These are phyloP conservation scores for Colletotrichum sp. DNA, from an alignment of 2,329 filamentous ascomycete species.

Conservation along the genomic window DNA sequence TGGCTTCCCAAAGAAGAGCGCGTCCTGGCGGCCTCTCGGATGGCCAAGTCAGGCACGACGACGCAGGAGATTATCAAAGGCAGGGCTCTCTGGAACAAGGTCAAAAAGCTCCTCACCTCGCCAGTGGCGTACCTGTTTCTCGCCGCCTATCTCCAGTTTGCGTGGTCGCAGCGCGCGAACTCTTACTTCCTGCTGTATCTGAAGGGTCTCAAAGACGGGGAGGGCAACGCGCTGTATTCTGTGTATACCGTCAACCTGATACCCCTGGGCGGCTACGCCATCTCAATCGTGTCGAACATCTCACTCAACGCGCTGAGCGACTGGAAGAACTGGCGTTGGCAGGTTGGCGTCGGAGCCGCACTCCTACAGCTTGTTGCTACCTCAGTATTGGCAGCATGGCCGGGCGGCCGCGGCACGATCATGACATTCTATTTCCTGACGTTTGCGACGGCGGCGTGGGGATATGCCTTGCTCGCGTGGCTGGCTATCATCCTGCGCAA, in stretches of 20 bases:
- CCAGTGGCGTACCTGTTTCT: slow-evolving; percentile 25
- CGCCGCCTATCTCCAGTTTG: slow-evolving; percentile 28
- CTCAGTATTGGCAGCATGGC: slow-evolving; percentile 34
- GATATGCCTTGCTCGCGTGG: slow-evolving; percentile 33
- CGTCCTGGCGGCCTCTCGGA: slow-evolving; percentile 26
- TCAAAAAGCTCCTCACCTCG: slow-evolving; percentile 28
- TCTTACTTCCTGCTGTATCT: slow-evolving; percentile 30
- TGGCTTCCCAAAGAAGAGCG: slow-evolving; percentile 40
- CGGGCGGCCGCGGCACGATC: slow-evolving; percentile 31
- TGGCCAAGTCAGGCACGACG: slow-evolving; percentile 24
- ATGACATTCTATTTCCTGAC: slow-evolving; percentile 39
- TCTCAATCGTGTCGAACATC: slow-evolving; percentile 29
- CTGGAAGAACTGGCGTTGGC: slow-evolving; percentile 42
- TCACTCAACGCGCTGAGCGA: slow-evolving; percentile 34
- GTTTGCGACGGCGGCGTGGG: slow-evolving; percentile 36
- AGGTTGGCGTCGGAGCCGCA: slow-evolving; percentile 33
- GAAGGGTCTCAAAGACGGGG: slow-evolving; percentile 22
- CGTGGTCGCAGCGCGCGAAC: slow-evolving; percentile 32
- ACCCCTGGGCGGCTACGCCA: slow-evolving; percentile 27
- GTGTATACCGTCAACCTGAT: slow-evolving; percentile 31
- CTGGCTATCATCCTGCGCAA: slow-evolving; percentile 31
- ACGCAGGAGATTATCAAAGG: slow-evolving; percentile 26
- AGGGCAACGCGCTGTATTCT: slow-evolving; percentile 23
- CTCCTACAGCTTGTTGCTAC: slow-evolving; percentile 32
- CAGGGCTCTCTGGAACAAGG: slow-evolving; percentile 26